These are phyloP conservation scores for Colletotrichum lini DNA, from an alignment of 2,329 filamentous ascomycete species.

Conservation along the genomic window DNA sequence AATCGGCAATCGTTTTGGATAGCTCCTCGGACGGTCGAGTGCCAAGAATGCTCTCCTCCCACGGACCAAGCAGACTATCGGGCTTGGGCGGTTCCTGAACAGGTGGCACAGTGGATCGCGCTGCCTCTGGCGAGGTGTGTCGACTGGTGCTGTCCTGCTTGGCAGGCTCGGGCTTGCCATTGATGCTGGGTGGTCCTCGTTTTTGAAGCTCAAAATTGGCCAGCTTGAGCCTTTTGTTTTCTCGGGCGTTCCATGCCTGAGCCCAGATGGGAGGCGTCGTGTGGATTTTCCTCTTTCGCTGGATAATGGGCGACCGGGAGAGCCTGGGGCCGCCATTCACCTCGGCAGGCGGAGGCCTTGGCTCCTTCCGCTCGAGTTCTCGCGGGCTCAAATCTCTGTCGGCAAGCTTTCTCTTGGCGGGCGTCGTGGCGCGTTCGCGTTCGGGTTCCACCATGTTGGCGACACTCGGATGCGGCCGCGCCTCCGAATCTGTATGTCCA, in stretches of 20 bases:
- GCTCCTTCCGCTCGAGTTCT: slow-evolving; percentile 65
- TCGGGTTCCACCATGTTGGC: slow-evolving; percentile 49
- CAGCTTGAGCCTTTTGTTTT: slow-evolving; percentile 55
- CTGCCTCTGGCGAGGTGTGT: slow-evolving; percentile 63
- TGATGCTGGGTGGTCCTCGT: slow-evolving; percentile 52
- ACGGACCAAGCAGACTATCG: slow-evolving; percentile 63
- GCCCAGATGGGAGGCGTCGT: slow-evolving; percentile 64
- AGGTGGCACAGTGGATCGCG: slow-evolving; percentile 49
- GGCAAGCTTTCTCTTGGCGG: slow-evolving; percentile 65
- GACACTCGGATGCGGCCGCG: slow-evolving; percentile 38
- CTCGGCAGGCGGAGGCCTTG: slow-evolving; percentile 65
- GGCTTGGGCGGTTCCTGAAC: slow-evolving; percentile 45
- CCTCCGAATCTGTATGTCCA: slow-evolving; percentile 40
- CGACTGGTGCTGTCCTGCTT: slow-evolving; percentile 56
- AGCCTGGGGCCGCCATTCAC: slow-evolving; percentile 58
- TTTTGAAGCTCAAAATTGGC: slow-evolving; percentile 64
- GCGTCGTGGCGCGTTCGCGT: slow-evolving; percentile 53
- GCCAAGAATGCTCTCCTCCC: slow-evolving; percentile 79
- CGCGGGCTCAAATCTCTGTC: slow-evolving; percentile 64
- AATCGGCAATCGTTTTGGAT: slow-evolving; percentile 84
- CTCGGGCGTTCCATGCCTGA: slow-evolving; percentile 54
- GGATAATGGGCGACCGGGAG: slow-evolving; percentile 45
- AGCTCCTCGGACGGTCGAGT: slow-evolving; percentile 81
- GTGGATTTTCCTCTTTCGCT: slow-evolving; percentile 58
- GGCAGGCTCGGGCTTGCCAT: slow-evolving; percentile 55